These are phyloP conservation scores for Aspergillus aculeatinus DNA, from an alignment of 2,329 filamentous ascomycete species.

Conservation along the genomic window DNA sequence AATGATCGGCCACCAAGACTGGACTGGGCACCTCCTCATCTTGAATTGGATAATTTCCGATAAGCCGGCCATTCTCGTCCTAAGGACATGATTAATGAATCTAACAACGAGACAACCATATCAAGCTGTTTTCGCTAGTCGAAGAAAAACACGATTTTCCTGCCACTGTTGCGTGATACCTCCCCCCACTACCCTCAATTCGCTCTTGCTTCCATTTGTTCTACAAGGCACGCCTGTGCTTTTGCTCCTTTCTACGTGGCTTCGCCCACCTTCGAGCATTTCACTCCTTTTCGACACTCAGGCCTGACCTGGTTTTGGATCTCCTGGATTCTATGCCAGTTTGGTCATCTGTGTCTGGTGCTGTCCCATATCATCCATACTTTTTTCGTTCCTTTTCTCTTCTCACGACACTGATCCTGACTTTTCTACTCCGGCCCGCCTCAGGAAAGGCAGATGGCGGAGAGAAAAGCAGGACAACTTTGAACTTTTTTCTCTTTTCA, in stretches of 20 bases:
- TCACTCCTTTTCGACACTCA: not conserved
- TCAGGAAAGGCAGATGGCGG: constrained; percentile 10
- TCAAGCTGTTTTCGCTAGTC: constrained; percentile 16
- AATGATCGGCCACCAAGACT: constrained; percentile 35
- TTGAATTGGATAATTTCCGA: constrained; percentile 33
- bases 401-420: constrained; percentile 7
- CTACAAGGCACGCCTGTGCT: not conserved
- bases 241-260: not conserved
- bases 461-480: constrained; percentile 6
- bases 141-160: constrained; percentile 1
- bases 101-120: constrained; percentile 8
- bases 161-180: not conserved
- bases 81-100: constrained; percentile 10
- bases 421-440: constrained; percentile 2
- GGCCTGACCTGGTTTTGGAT: constrained; percentile 3
- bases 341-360: constrained; percentile 9
- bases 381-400: constrained; percentile 4
- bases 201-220: not conserved
- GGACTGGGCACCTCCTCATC: constrained; percentile 39
- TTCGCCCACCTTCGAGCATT: not conserved
- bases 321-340: constrained; percentile 4
- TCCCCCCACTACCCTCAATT: not conserved
- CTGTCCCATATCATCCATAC: constrained; percentile 2
- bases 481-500: not conserved
- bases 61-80: constrained; percentile 16